A percentile compares a stretch with the other conserved stretches of the same genome.
Evolutionary conservation across 2,329 filamentous ascomycete genomes (phyloP).

Genomic region (Magnaporthiopsis incrustans): DNA sequence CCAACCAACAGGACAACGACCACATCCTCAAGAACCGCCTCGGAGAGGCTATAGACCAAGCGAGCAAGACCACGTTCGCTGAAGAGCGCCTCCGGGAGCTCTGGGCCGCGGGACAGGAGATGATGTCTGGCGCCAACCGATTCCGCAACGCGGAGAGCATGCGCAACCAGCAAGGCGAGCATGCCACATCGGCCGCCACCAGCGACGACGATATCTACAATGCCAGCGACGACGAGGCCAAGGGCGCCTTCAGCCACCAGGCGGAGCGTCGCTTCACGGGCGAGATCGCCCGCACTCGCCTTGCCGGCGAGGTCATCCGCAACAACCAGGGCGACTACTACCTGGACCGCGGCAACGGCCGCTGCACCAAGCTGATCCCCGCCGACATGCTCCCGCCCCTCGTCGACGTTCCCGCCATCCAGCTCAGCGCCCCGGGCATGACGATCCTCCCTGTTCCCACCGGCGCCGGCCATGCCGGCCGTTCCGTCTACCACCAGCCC

Average conservation of each 20-base stretch:
- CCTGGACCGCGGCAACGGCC: conserved; percentile 44
- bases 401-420: conserved; percentile 32
- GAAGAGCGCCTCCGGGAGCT: no score
- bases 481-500: neutral
- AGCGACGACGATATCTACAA: neutral
- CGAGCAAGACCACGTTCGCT: no score
- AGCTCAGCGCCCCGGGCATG: conserved; percentile 33
- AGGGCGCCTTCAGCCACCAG: no score
- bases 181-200: no score
- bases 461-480: neutral
- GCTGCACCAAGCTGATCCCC: conserved; percentile 45
- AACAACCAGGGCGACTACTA: conserved; percentile 32
- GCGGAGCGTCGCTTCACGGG: no score
- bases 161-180: no score
- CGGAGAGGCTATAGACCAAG: no score
- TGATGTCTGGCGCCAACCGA: no score
- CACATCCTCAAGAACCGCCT: no score
- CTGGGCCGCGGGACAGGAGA: no score
- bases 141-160: neutral
- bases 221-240: neutral
- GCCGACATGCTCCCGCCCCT: conserved; percentile 43
- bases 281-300: no score
- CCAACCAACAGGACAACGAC: no score
- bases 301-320: neutral
- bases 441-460: conserved; percentile 36